Evolutionary conservation across 306 rosid genomes (phyloP).

Genomic region (Fragaria nilgerrensis): DNA sequence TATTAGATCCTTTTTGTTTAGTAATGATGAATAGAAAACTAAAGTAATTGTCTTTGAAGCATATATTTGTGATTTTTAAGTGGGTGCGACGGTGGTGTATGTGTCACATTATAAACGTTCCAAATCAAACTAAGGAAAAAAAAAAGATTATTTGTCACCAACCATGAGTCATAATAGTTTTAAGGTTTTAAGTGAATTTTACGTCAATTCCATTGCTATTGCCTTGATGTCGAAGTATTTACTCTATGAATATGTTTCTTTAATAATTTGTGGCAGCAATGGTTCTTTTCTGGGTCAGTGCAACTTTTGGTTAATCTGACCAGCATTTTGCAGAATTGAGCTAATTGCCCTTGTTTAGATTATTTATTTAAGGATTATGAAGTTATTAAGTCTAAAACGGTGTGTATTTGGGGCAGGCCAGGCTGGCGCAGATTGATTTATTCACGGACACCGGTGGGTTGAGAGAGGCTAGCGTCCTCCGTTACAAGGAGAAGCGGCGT

Average conservation of each 20-base stretch:
- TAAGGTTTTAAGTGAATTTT: background rate
- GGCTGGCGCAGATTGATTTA: constrained; percentile 66
- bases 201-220: background rate
- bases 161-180: background rate
- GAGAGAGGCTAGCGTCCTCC: constrained; percentile 78
- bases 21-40: too few species aligned
- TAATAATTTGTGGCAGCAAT: background rate
- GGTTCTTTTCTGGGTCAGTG: too few species aligned
- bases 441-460: constrained; percentile 53
- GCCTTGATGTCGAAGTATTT: background rate
- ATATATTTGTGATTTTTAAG: background rate
- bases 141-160: background rate
- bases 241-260: background rate
- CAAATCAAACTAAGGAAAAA: background rate
- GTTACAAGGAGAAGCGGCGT: constrained; percentile 79
- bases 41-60: background rate
- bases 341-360: background rate
- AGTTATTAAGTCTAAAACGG: background rate
- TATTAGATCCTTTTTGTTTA: too few species aligned
- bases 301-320: background rate
- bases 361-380: background rate
- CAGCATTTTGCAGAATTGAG: background rate
- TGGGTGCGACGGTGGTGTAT: background rate
- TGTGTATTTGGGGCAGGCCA: constrained; percentile 46
- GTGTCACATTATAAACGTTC: background rate